phyloP scores from a whole-genome alignment of 257 asterid genomes.

The Nyctanthes arbortristis region DNA sequence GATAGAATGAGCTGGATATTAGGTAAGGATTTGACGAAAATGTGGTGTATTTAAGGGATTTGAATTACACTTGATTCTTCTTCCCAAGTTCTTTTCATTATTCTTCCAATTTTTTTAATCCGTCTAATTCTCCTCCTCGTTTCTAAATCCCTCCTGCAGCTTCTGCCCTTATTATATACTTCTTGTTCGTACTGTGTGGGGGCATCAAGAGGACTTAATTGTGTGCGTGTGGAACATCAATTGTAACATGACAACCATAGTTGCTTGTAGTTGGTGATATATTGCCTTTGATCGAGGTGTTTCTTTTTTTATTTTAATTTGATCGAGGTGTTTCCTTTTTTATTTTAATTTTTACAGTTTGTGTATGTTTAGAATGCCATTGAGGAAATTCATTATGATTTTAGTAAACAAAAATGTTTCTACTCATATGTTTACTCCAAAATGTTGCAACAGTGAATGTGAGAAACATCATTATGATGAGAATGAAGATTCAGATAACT shows the following conservation, averaged over 20 bases:
- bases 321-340: background rate
- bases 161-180: too few relatives aligned
- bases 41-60: too few relatives aligned
- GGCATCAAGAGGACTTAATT: background rate
- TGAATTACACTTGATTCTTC: too few relatives aligned
- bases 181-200: too few relatives aligned
- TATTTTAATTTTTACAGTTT: background rate
- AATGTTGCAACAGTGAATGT: constrained; percentile 37
- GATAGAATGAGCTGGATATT: too few relatives aligned
- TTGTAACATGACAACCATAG: background rate
- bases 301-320: background rate
- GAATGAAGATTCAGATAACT: constrained; percentile 47
- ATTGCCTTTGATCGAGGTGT: background rate
- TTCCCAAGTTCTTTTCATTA: too few relatives aligned
- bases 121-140: too few relatives aligned
- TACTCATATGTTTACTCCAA: constrained; percentile 37
- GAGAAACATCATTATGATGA: constrained; percentile 53
- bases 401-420: constrained; percentile 47
- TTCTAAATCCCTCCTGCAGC: too few relatives aligned
- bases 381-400: constrained; percentile 17
- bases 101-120: too few relatives aligned
- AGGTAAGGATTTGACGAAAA: too few relatives aligned
- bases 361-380: constrained; percentile 12
- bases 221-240: background rate
- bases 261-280: constrained; percentile 6